Evolutionary conservation across 768 basidiomycete species (phyloP).

Genomic region (Hypholoma sublateritium): DNA sequence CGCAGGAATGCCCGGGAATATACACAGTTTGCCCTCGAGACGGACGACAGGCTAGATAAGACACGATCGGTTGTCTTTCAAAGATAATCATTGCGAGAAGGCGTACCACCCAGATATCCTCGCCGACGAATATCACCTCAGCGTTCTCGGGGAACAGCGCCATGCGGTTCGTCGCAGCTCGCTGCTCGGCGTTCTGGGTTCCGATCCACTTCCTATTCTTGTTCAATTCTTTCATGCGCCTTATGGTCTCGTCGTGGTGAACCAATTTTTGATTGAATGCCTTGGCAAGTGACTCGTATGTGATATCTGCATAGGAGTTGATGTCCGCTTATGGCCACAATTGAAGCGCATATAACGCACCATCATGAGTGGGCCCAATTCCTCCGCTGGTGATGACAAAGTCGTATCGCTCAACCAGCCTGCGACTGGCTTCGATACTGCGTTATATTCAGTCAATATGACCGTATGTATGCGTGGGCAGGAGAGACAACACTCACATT

Average conservation of each 20-base stretch:
- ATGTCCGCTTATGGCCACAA: not conserved
- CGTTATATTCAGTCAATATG: not conserved
- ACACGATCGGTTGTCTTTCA: slow-evolving; percentile 2
- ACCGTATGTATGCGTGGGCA: not conserved
- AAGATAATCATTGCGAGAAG: slow-evolving; percentile 1
- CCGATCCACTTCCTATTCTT: slow-evolving; percentile 55
- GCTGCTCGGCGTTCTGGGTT: slow-evolving; percentile 73
- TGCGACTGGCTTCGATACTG: slow-evolving; percentile 81
- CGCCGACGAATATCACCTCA: slow-evolving; percentile 77
- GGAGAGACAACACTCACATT: slow-evolving; percentile 57
- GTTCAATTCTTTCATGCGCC: slow-evolving; percentile 65
- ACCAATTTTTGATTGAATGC: slow-evolving; percentile 74
- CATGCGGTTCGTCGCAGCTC: slow-evolving; percentile 80
- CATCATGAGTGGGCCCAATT: slow-evolving; percentile 90
- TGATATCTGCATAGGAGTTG: slow-evolving; percentile 64
- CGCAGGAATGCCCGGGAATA: slow-evolving; percentile 89
- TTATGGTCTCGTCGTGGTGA: slow-evolving; percentile 77
- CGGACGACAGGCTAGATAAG: slow-evolving; percentile 75
- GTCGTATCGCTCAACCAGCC: slow-evolving; percentile 82
- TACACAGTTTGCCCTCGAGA: slow-evolving; percentile 80
- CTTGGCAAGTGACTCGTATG: slow-evolving; percentile 83
- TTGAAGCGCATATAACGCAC: slow-evolving; percentile 35
- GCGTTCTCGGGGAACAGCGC: slow-evolving; percentile 80
- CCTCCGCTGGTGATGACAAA: slow-evolving; percentile 91
- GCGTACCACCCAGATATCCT: slow-evolving; percentile 84